These are phyloP conservation scores for Miscanthus lutarioriparius DNA, from an alignment of 176 grass and related monocot genomes.

Conservation along the genomic window DNA sequence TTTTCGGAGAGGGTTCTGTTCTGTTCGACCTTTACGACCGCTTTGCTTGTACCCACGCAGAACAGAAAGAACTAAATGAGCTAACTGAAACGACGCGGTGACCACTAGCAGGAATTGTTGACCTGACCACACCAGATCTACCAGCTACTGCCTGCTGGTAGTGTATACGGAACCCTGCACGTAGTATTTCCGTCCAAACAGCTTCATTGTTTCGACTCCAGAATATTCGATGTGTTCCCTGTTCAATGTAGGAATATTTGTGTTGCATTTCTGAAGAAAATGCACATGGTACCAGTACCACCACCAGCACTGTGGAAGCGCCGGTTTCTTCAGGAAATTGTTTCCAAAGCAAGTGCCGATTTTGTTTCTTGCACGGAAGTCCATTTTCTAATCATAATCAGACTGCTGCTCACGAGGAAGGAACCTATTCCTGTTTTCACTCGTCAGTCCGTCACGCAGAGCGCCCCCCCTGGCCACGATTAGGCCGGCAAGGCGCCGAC, in stretches of 20 bases:
- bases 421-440: not conserved
- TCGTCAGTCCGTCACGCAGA: not conserved
- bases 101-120: not conserved
- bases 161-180: not conserved
- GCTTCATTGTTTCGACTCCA: not conserved
- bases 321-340: not conserved
- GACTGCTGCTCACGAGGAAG: not conserved
- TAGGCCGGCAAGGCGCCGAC: not conserved
- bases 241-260: not conserved
- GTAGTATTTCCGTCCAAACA: not conserved
- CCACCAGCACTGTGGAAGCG: not conserved
- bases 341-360: not conserved
- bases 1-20: not conserved
- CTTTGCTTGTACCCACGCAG: not conserved
- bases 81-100: constrained; percentile 4
- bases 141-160: not conserved
- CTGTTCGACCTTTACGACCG: not conserved
- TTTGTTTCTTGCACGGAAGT: not conserved
- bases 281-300: not conserved
- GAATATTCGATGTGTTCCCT: not conserved
- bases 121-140: not conserved
- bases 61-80: not conserved
- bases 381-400: not conserved
- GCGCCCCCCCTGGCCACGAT: not conserved
- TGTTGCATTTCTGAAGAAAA: not conserved